Conservation (phyloP, 2,329 filamentous ascomycete genomes). For the Alternaria sp. region DNA sequence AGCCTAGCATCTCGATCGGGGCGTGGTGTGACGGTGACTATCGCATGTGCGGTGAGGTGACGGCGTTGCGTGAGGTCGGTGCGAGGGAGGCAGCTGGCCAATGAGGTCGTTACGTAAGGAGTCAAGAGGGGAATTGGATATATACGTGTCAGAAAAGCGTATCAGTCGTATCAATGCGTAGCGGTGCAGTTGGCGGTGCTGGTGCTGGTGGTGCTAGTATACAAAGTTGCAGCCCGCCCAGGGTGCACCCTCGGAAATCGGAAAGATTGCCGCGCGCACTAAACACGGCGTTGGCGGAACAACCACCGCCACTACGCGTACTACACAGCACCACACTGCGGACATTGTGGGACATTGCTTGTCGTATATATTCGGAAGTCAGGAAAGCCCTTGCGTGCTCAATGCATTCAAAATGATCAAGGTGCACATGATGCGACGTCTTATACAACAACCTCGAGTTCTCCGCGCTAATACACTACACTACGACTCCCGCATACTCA, state of each 20-base stretch:
- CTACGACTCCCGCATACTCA: background rate
- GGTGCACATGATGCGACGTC: background rate
- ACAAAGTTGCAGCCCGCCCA: background rate
- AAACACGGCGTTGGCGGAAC: slow-evolving; percentile 16
- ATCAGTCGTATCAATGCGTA: slow-evolving; percentile 13
- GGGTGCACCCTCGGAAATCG: slow-evolving; percentile 5
- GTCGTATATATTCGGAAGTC: background rate
- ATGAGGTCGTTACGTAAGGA: background rate
- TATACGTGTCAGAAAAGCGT: background rate
- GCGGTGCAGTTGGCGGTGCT: background rate
- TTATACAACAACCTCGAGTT: background rate
- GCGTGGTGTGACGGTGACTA: background rate
- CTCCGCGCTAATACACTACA: background rate
- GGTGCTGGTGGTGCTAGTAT: background rate
- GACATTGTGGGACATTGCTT: background rate
- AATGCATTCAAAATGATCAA: background rate
- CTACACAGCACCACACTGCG: background rate
- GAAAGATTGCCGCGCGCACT: slow-evolving; percentile 10
- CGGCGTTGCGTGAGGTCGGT: background rate
- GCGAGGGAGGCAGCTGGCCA: background rate
- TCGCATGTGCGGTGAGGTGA: slow-evolving; percentile 3
- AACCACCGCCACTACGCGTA: background rate
- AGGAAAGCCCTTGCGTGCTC: too few relatives aligned
- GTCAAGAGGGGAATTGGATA: background rate
- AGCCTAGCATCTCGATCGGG: slow-evolving; percentile 41